Base-by-base conservation (phyloP, 805 yeast species). In the Suhomyces faveliae region DNA sequence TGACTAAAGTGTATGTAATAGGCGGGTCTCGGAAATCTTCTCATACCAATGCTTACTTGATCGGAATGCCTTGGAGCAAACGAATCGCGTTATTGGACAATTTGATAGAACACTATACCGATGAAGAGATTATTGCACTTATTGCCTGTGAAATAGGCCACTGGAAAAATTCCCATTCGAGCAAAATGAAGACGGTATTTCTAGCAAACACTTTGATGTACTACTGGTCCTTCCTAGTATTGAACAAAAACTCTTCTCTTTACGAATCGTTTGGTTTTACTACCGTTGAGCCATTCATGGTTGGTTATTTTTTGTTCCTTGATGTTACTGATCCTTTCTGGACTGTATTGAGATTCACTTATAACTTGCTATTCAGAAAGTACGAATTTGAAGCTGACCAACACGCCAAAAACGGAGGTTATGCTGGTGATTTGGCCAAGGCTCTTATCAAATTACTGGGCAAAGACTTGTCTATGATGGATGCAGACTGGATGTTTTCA, bases 101-200 rank as follows among this genome's bases (percentile, higher is more conserved):
- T 8, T 79, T 94, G 70, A 85, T 94, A 53, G 82, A 87, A 51
- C 85, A 88, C 50, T 84, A 89, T 27, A 70, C 90, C 24, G 78
- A 80, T 23, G 79, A 78, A 38, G 96, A 94, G 68, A 88, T 90
- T 37, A 89, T 90, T 45, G 97, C 98, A 45, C 96, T 94, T 1
- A 76, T 92, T 54, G 98, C 96, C n/a, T 99, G 94, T 63, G 99
- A 94, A 73, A 85, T 94, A 56, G 99, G 99, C 44, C 99, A 94
- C 67, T 94, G 99, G 99, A 84, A 85, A 59, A 77, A 87, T 64
- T 83, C 86, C 49, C 99, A 94, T 67, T 85, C 91, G 51, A 74
- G 90, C n/a, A 84, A 83, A 62, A 79, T 85, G 77, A 68, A 92
- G 60, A 60, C 78, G 4, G 77, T 84, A 52, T 74, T 81, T 41